Evolutionary conservation across 148 eudicot species (phyloP).

Genomic region (Amaranthus palmeri): DNA sequence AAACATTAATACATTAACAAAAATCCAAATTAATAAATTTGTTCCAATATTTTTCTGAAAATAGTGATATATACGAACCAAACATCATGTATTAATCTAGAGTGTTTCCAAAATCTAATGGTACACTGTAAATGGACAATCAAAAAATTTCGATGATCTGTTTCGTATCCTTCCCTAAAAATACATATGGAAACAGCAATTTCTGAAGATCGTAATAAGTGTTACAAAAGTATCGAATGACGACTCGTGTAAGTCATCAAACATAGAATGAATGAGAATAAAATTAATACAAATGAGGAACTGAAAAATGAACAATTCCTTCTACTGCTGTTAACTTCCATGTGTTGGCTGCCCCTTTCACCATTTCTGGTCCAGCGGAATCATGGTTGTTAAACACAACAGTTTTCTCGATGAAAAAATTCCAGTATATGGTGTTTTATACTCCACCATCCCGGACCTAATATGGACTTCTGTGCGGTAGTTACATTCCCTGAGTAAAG

Average conservation of each 20-base stretch:
- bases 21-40: neutral
- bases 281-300: constrained; percentile 27
- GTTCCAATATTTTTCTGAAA: neutral
- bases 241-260: constrained; percentile 16
- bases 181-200: constrained; percentile 23
- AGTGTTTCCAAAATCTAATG: constrained; percentile 6
- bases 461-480: constrained; percentile 7
- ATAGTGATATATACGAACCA: constrained; percentile 14
- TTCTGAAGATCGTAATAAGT: constrained; percentile 12
- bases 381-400: constrained; percentile 1
- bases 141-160: constrained; percentile 18
- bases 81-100: constrained; percentile 18
- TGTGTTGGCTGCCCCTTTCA: constrained; percentile 17
- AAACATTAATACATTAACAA: neutral
- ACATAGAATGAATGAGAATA: constrained; percentile 25
- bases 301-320: constrained; percentile 5
- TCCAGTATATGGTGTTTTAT: constrained; percentile 19
- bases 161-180: constrained; percentile 4
- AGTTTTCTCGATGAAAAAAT: constrained; percentile 6
- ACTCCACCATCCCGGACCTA: constrained; percentile 7
- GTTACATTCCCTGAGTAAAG: constrained; percentile 16
- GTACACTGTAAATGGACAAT: constrained; percentile 21
- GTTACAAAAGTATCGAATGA: constrained; percentile 24
- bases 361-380: constrained; percentile 13
- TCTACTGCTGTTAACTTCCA: constrained; percentile 16